Evolutionary conservation across 2,329 filamentous ascomycete species (phyloP), one percentile per base, ranked within the genome.

Genomic region (Immersiporthe knoxdaviesiana): DNA sequence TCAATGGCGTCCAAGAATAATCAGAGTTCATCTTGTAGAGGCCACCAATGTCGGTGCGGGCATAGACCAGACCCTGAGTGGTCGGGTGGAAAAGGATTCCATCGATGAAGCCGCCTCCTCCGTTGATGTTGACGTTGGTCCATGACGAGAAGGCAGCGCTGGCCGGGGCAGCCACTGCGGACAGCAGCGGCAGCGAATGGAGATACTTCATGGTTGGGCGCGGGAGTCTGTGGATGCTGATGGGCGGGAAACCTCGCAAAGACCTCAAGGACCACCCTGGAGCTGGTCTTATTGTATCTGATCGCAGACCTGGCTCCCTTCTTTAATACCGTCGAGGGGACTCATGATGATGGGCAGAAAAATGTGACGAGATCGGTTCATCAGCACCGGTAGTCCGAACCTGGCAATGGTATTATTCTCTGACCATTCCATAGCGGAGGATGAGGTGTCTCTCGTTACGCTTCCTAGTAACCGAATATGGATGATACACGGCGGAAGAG

Each of bases 31-130:
- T 79, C 69, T 82, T 80, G 76, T 88, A 88, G 14, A 86, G 79
- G 11, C 86, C 85, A 24, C 86, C 86, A 71, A 88, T 88, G 70
- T 88, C 86, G 2, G 86, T 86, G 52, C 86, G 80, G 32, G 84
- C 84, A 72, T 87, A 88, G 2, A 84, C 85, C 8, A 88, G 76
- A 6, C 85, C 85, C 71, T 83, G 79, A 7, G 76, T 77, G 47
- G 78, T 82, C 5, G 84, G 84, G 72, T 88, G 86, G 77, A 88
- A 88, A n/a, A 86, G 80, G 65, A 88, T 85, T 30, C 85, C 82
- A 5, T 85, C 82, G 4, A 85, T 81, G 73, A 88, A 88, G 41
- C 86, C 86, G 65, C 86, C 86, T 18, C 86, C 86, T 21, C 85
- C 86, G 68, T 86, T 86, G 59, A 87, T 84, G 59, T 74, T 73